Conservation (phyloP, 768 basidiomycete species). For the Cystofilobasidium macerans region DNA sequence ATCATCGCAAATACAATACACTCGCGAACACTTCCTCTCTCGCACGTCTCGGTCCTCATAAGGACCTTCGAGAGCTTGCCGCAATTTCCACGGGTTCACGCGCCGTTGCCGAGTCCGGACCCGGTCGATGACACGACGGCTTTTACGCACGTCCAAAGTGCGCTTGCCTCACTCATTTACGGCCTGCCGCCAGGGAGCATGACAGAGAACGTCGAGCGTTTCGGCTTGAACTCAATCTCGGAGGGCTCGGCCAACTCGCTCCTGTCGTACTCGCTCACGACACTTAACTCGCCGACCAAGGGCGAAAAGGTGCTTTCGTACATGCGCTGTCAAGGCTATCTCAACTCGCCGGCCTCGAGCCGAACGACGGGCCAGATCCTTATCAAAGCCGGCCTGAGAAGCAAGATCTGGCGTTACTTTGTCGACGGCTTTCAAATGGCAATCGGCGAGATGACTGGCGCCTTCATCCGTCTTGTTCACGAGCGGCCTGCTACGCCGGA, state of each 20-base stretch:
- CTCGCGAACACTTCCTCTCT: constrained; percentile 35
- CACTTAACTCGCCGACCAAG: background rate
- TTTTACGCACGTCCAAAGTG: constrained; percentile 34
- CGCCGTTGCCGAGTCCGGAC: constrained; percentile 27
- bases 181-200: constrained; percentile 10
- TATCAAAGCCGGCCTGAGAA: background rate
- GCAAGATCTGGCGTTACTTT: background rate
- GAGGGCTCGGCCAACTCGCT: constrained; percentile 13
- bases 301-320: background rate
- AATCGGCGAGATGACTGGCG: background rate
- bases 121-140: constrained; percentile 29
- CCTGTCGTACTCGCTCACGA: constrained; percentile 2
- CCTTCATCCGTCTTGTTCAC: background rate
- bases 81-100: constrained; percentile 31
- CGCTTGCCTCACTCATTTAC: constrained; percentile 34
- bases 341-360: background rate
- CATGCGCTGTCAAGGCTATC: constrained; percentile 10
- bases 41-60: constrained; percentile 30
- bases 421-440: constrained; percentile 6
- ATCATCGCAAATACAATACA: constrained; percentile 36
- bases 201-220: constrained; percentile 3
- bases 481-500: background rate
- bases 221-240: constrained; percentile 8
- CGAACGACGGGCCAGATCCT: background rate
- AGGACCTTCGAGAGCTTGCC: constrained; percentile 30